phyloP scores from a whole-genome alignment of 2,329 filamentous ascomycete species.

The Lithohypha guttulata region DNA sequence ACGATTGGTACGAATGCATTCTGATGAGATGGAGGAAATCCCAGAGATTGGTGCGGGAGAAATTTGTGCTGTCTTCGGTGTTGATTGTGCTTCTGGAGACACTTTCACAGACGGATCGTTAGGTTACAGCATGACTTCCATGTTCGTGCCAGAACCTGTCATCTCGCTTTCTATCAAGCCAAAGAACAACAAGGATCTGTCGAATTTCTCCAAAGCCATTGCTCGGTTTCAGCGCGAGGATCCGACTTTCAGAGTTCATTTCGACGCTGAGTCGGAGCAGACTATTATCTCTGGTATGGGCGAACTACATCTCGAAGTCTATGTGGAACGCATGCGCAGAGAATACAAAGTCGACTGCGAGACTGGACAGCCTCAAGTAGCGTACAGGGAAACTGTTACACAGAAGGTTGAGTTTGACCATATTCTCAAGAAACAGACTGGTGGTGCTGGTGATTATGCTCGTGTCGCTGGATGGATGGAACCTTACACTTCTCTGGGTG shows the following conservation, averaged over 20 bases:
- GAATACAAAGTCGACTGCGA: constrained; percentile 95
- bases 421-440: constrained; percentile 86
- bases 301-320: constrained; percentile 92
- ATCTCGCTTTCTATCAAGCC: constrained; percentile 97
- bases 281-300: constrained; percentile 99
- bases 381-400: constrained; percentile 89
- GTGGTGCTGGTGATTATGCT: constrained; percentile 90
- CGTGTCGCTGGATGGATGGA: constrained; percentile 88
- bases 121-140: constrained; percentile 92
- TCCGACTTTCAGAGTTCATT: constrained; percentile 89
- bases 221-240: constrained; percentile 97
- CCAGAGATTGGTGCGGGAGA: constrained; percentile 86
- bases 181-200: constrained; percentile 80
- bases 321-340: constrained; percentile 89
- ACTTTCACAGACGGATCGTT: constrained; percentile 92
- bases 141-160: constrained; percentile 94
- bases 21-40: constrained; percentile 98
- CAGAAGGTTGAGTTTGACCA: constrained; percentile 77
- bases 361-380: constrained; percentile 93
- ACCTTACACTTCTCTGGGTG: constrained; percentile 60
- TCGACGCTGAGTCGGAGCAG: constrained; percentile 85
- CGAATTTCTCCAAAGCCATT: constrained; percentile 97
- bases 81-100: constrained; percentile 94
- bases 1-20: constrained; percentile 98
- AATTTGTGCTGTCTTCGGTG: constrained; percentile 95